A percentile compares a stretch with the other conserved stretches of the same genome.
phyloP scores from a whole-genome alignment of 2,329 filamentous ascomycete genomes.

The Phyllosticta citribraziliensis region DNA sequence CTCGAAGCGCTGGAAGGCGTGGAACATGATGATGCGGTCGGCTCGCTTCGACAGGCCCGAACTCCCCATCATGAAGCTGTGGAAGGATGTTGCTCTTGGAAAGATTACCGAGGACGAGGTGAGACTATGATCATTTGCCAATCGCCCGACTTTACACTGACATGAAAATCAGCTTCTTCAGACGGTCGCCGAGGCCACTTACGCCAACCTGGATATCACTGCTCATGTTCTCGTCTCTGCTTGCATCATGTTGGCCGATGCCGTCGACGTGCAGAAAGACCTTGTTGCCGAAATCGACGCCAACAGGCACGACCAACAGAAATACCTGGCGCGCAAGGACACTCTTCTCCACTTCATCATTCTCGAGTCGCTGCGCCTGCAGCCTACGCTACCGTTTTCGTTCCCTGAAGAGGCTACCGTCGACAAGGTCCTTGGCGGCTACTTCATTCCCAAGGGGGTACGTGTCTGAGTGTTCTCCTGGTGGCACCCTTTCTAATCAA shows the following conservation, averaged over 20 bases:
- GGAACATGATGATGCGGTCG: background rate
- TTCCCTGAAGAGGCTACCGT: conserved; percentile 6
- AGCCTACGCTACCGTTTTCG: conserved; percentile 4
- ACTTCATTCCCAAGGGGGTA: conserved; percentile 2
- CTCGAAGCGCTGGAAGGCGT: background rate
- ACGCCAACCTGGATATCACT: conserved; percentile 9
- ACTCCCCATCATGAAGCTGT: background rate
- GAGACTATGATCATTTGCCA: too few species aligned
- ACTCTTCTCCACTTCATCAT: conserved; percentile 8
- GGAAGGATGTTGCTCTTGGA: background rate
- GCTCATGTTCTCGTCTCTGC: conserved; percentile 5
- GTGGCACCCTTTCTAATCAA: background rate
- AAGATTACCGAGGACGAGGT: background rate
- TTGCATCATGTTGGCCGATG: conserved; percentile 8
- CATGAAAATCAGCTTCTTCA: conserved; percentile 5
- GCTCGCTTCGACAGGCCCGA: background rate
- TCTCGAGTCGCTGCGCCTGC: conserved; percentile 10
- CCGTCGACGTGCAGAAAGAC: background rate
- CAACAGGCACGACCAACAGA: background rate
- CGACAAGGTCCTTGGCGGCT: conserved; percentile 3
- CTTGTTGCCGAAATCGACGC: conserved; percentile 4
- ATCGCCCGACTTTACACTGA: too few species aligned
- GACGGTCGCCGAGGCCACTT: conserved; percentile 8
- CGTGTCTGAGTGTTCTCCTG: background rate
- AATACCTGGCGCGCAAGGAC: conserved; percentile 1